Evolutionary conservation across 2,329 filamentous ascomycete species (phyloP), one percentile per base, ranked within the genome.

Genomic region (Ophiostoma ulmi): DNA sequence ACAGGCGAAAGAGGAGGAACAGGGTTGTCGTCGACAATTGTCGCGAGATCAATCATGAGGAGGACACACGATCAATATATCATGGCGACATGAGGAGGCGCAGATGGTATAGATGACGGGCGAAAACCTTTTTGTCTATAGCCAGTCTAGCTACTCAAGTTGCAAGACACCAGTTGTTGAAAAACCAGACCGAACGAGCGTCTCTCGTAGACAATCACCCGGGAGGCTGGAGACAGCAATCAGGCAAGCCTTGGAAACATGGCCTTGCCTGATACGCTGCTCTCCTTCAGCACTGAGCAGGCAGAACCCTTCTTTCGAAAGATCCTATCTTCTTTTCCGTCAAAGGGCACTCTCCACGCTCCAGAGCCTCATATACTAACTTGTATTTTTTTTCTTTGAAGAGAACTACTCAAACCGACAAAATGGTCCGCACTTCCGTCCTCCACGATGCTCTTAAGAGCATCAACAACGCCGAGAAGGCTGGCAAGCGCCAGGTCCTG

Each of bases 391-490:
- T 31, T 31, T 31, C 75, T 75, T 77, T 44, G 14, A 69, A 72
- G 72, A 73, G 67, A 70, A 87, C 80, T 73, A 75, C 73, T 80
- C 77, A 79, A 81, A 86, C 87, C 88, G 89, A 82, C 89, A 97
- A 91, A 82, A 99, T 99, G 94, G 94, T 97, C 85, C 93, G 92
- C 87, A 98, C 95, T 80, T 97, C 93, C 83, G 95, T 98, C 81
- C 94, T 99, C 85, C 96, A 98, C 89, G 95, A 99, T 91, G 93
- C 92, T 82, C 91, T 97, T 80, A 97, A 97, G 84, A 88, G 90
- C 87, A 98, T 99, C 91, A 99, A 99, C 93, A 99, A 99, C 85
- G 95, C 95, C 88, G 96, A 99, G 90, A 98, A 99, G 91, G 88
- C 92, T 79, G 95, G 95, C 87, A 98, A 98, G 91, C 94, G 95